Percentiles rank a stretch among this genome's conserved stretches.
phyloP scores from a whole-genome alignment of 2,329 filamentous ascomycete species.

The Metarhizium sp. region DNA sequence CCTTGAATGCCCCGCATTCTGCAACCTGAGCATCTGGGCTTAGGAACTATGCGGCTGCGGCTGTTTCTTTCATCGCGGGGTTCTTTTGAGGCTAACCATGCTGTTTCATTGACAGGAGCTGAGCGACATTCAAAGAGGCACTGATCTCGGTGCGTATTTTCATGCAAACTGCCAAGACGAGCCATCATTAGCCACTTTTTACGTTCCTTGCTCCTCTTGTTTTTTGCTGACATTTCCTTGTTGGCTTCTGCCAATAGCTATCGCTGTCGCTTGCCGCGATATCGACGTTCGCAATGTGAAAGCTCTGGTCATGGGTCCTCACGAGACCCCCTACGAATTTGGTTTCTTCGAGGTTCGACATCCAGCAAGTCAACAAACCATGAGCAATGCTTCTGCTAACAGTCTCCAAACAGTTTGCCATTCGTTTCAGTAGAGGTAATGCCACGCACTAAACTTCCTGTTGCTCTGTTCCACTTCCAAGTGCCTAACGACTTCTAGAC shows the following conservation, averaged over 20 bases:
- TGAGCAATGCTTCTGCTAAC: neutral
- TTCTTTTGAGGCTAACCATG: conserved; percentile 5
- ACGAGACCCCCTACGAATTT: conserved; percentile 92
- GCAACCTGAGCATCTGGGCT: conserved; percentile 6
- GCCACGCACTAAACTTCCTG: neutral
- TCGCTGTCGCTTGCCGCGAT: conserved; percentile 82
- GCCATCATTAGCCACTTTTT: neutral
- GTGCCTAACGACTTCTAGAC: conserved; percentile 38
- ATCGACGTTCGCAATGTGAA: conserved; percentile 80
- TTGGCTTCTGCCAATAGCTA: conserved; percentile 38
- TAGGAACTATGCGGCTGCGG: neutral
- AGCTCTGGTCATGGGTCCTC: conserved; percentile 83
- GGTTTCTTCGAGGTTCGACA: conserved; percentile 82
- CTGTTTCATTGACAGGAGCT: conserved; percentile 54
- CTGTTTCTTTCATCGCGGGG: neutral
- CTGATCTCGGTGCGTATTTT: conserved; percentile 64
- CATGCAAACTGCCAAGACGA: neutral
- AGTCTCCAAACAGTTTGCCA: conserved; percentile 49
- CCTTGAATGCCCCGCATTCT: conserved; percentile 10
- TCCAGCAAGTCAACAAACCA: neutral
- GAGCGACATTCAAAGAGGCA: conserved; percentile 71
- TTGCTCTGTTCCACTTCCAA: neutral
- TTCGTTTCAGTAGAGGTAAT: conserved; percentile 67
- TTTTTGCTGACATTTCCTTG: conserved; percentile 4
- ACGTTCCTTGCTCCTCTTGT: neutral